phyloP scores from a whole-genome alignment of 2,329 filamentous ascomycete genomes.

The Sporothrix phasma region DNA sequence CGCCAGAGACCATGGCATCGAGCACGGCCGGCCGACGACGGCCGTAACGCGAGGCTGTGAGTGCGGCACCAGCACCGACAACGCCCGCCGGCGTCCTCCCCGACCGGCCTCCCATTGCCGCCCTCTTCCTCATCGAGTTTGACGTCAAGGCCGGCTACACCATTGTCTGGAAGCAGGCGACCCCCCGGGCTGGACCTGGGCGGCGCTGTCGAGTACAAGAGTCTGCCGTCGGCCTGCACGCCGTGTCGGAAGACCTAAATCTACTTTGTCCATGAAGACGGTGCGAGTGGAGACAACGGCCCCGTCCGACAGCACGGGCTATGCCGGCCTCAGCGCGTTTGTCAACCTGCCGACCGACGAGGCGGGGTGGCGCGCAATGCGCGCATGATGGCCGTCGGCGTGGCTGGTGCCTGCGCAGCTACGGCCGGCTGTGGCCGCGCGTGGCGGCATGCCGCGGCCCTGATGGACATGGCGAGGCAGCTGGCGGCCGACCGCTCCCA shows the following conservation, averaged over 20 bases:
- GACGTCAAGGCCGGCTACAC: slow-evolving; percentile 89
- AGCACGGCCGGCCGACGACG: not conserved
- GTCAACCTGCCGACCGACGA: slow-evolving; percentile 72
- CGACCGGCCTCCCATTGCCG: slow-evolving; percentile 55
- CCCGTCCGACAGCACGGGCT: slow-evolving; percentile 32
- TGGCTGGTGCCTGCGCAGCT: slow-evolving; percentile 77
- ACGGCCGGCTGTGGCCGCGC: slow-evolving; percentile 75
- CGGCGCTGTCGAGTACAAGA: slow-evolving; percentile 90
- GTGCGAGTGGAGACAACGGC: not conserved
- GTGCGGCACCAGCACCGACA: not conserved
- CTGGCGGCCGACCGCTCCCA: slow-evolving; percentile 57
- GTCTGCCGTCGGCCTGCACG: slow-evolving; percentile 88
- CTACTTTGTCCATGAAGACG: slow-evolving; percentile 77
- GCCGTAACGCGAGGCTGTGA: not conserved
- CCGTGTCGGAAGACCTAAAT: slow-evolving; percentile 78
- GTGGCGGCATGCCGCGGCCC: slow-evolving; percentile 72
- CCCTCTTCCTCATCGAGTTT: slow-evolving; percentile 82
- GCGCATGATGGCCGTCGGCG: slow-evolving; percentile 83
- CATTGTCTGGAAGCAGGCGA: slow-evolving; percentile 74
- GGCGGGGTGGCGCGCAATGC: slow-evolving; percentile 71
- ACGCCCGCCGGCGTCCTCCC: slow-evolving; percentile 22
- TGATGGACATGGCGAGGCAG: slow-evolving; percentile 64
- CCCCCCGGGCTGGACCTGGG: slow-evolving; percentile 64
- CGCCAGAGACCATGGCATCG: not conserved
- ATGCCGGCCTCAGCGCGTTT: slow-evolving; percentile 87